phyloP scores from a whole-genome alignment of 2,329 filamentous ascomycete genomes.

The Dothiorella sarmentorum region DNA sequence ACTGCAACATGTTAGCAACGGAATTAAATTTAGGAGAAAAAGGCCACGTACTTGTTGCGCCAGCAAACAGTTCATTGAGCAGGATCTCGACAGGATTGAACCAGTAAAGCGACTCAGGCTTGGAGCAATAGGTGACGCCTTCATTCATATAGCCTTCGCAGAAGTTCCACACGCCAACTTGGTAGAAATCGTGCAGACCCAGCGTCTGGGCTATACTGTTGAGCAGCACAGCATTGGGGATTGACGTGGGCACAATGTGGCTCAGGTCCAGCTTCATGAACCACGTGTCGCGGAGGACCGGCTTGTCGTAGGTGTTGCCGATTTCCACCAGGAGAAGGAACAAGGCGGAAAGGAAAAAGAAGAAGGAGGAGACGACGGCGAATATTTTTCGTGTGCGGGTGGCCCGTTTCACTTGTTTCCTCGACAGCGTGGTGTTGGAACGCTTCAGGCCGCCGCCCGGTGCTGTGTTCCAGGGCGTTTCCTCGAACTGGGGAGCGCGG shows the following conservation, averaged over 20 bases:
- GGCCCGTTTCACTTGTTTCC: constrained; percentile 37
- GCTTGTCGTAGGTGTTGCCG: constrained; percentile 64
- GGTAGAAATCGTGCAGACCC: constrained; percentile 91
- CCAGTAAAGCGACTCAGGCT: constrained; percentile 71
- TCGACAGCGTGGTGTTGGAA: constrained; percentile 26
- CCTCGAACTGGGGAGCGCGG: constrained; percentile 1
- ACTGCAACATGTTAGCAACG: constrained; percentile 45
- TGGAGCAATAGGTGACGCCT: constrained; percentile 74
- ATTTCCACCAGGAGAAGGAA: constrained; percentile 80
- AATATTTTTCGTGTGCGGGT: constrained; percentile 56
- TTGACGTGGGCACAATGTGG: constrained; percentile 71
- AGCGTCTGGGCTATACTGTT: constrained; percentile 84
- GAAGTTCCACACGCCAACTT: constrained; percentile 86
- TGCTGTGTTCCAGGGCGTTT: constrained; percentile 11
- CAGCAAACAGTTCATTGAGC: constrained; percentile 72
- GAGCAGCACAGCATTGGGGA: constrained; percentile 70
- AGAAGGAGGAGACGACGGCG: constrained; percentile 61
- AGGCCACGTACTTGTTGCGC: constrained; percentile 63
- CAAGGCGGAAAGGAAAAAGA: constrained; percentile 70
- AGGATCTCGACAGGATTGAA: constrained; percentile 88
- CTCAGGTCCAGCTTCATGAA: constrained; percentile 82
- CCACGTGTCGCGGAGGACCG: constrained; percentile 67
- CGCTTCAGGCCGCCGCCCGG: constrained; percentile 13
- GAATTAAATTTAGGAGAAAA: neutral
- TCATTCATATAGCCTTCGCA: constrained; percentile 79